Conservation (phyloP, 2,329 filamentous ascomycete species). For the Nannizziopsis barbatae region DNA sequence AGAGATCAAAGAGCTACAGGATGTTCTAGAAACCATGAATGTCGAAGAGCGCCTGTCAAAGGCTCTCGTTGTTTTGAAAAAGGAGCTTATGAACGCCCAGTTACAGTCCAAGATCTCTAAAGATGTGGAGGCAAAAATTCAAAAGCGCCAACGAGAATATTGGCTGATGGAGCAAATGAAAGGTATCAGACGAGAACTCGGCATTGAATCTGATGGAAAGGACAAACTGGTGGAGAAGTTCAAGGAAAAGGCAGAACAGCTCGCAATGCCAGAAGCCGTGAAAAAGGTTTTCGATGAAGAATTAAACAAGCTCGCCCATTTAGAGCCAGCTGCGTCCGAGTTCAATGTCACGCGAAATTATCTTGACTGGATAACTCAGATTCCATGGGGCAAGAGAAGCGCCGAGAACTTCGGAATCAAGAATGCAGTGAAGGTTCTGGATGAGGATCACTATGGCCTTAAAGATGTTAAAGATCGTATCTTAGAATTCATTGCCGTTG, state of each 20-base stretch:
- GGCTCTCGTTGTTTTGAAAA: slow-evolving; percentile 84
- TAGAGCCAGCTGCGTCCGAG: slow-evolving; percentile 91
- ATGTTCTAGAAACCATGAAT: slow-evolving; percentile 77
- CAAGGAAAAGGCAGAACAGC: slow-evolving; percentile 82
- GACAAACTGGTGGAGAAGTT: slow-evolving; percentile 97
- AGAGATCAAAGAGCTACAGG: slow-evolving; percentile 82
- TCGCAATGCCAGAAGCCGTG: slow-evolving; percentile 93
- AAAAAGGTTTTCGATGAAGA: slow-evolving; percentile 98
- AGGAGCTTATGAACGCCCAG: slow-evolving; percentile 96
- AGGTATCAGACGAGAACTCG: slow-evolving; percentile 86
- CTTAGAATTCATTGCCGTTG: slow-evolving; percentile 93
- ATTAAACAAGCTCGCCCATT: slow-evolving; percentile 87
- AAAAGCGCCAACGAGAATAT: slow-evolving; percentile 93
- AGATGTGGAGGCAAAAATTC: slow-evolving; percentile 94
- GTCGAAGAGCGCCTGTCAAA: slow-evolving; percentile 89
- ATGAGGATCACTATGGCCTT: slow-evolving; percentile 92
- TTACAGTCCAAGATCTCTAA: slow-evolving; percentile 95
- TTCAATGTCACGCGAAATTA: slow-evolving; percentile 99
- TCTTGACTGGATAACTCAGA: slow-evolving; percentile 95
- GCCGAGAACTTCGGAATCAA: slow-evolving; percentile 94
- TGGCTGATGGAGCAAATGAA: slow-evolving; percentile 99
- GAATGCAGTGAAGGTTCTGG: slow-evolving; percentile 78
- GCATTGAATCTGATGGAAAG: slow-evolving; percentile 94
- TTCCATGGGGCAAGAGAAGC: slow-evolving; percentile 91
- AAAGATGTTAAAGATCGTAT: slow-evolving; percentile 99